These are phyloP conservation scores for Ramaria rubella DNA, from an alignment of 768 basidiomycete species.

Conservation along the genomic window DNA sequence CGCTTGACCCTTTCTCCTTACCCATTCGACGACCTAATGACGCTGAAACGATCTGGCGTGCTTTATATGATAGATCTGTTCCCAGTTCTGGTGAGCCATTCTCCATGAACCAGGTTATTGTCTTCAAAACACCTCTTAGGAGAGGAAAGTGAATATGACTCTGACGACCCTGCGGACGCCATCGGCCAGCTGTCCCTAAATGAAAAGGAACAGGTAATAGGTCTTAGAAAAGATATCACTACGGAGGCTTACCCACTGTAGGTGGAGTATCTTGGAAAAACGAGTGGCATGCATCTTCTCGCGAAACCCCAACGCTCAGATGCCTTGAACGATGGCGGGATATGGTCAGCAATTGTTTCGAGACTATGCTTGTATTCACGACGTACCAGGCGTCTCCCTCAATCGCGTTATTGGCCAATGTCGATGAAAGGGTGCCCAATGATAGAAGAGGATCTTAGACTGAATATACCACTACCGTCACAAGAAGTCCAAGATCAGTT, in stretches of 20 bases:
- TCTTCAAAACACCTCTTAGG: constrained; percentile 28
- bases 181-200: constrained; percentile 83
- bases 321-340: constrained; percentile 64
- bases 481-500: neutral
- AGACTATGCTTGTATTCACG: constrained; percentile 5
- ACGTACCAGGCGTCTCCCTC: constrained; percentile 65
- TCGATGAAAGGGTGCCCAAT: neutral
- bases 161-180: constrained; percentile 48
- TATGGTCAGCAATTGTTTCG: constrained; percentile 45
- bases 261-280: constrained; percentile 73
- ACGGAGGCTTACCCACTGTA: too few species aligned
- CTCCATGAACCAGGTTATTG: constrained; percentile 13
- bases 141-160: constrained; percentile 29
- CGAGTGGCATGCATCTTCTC: constrained; percentile 71
- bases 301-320: constrained; percentile 54
- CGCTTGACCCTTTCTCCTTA: neutral
- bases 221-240: too few species aligned
- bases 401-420: constrained; percentile 81
- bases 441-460: constrained; percentile 4
- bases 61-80: neutral
- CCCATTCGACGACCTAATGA: constrained; percentile 6
- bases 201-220: constrained; percentile 75
- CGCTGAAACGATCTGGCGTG: neutral
- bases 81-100: constrained; percentile 4
- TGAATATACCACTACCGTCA: neutral